Evolutionary conservation across 371 early-diverging fungal species (phyloP), one percentile per base, ranked within the genome.

Genomic region (Dipsacomyces acuminosporus): DNA sequence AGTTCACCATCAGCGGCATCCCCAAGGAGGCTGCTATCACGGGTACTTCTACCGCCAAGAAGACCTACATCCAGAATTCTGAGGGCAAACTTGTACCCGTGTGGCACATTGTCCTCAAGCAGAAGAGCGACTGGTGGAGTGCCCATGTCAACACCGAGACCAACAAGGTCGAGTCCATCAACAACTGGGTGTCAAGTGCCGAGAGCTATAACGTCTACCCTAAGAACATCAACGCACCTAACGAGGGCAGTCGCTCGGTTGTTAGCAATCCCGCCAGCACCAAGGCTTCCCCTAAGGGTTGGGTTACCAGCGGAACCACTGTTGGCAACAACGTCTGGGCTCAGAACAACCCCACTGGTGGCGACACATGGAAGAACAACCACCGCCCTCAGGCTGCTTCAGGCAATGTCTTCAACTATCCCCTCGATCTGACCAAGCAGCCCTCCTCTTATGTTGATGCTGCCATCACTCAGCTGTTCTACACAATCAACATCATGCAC

Each of bases 391-490:
- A 19, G 45, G 24, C 79, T 71, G 18, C 34, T 51, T 17, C 25
- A 3, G 41, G 57, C 26, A 49, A 67, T 5, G 48, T 25, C 19
- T 86, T 86, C 59, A 73, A 80, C 61, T 82, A 69, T 48, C 72
- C 78, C 18, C 41, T 79, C 8, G 71, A 81, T 59, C 40, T 76
- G 40, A 50, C 38, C 24, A 50, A 71, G 33, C 51, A 74, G 41
- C 73, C 79, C 0, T 50, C 51, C 8, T 54, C 50, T 1, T 83
- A 86, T 50, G 34, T 72, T 13, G 82, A 84, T 42, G 80, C 79
- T 13, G 64, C 86, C 13, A 70, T 86, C 34, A 72, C 79, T 22
- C 82, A 86, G 64, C 56, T 81, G 33, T 86, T 86, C 48, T 86
- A 85, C 66, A 78, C 78, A 64, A 78, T 75, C 58, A 86, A 86